Evolutionary conservation across 768 basidiomycete species (phyloP).

Genomic region (Suillus luteus): DNA sequence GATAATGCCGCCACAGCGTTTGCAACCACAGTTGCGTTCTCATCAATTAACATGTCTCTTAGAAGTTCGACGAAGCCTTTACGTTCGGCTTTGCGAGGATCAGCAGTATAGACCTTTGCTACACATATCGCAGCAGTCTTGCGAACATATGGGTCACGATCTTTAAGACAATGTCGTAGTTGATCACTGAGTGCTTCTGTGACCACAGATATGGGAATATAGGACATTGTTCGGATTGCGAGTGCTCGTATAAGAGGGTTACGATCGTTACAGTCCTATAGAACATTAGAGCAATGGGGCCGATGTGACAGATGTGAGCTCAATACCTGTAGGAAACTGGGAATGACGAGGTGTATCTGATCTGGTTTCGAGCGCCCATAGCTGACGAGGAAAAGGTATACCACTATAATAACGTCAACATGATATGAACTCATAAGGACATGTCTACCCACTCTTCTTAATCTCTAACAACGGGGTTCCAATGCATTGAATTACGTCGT

Average conservation of each 20-base stretch:
- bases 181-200: slow-evolving; percentile 87
- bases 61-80: slow-evolving; percentile 90
- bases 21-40: slow-evolving; percentile 95
- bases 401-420: slow-evolving; percentile 59
- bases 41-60: slow-evolving; percentile 88
- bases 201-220: slow-evolving; percentile 91
- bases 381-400: slow-evolving; percentile 95
- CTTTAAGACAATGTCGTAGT: slow-evolving; percentile 87
- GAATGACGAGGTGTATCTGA: slow-evolving; percentile 88
- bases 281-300: slow-evolving; percentile 17
- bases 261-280: slow-evolving; percentile 90
- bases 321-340: slow-evolving; percentile 81
- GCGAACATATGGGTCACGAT: slow-evolving; percentile 95
- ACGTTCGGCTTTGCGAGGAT: slow-evolving; percentile 83
- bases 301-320: background rate
- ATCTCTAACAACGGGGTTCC: slow-evolving; percentile 96
- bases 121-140: slow-evolving; percentile 99
- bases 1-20: slow-evolving; percentile 95
- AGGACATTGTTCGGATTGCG: slow-evolving; percentile 98
- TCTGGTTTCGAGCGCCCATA: slow-evolving; percentile 94
- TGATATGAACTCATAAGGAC: background rate
- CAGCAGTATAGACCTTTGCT: slow-evolving; percentile 90
- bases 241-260: slow-evolving; percentile 97
- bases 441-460: slow-evolving; percentile 86
- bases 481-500: slow-evolving; percentile 93